Conservation (phyloP, 176 grass and related monocot species). For the Leersia perrieri region DNA sequence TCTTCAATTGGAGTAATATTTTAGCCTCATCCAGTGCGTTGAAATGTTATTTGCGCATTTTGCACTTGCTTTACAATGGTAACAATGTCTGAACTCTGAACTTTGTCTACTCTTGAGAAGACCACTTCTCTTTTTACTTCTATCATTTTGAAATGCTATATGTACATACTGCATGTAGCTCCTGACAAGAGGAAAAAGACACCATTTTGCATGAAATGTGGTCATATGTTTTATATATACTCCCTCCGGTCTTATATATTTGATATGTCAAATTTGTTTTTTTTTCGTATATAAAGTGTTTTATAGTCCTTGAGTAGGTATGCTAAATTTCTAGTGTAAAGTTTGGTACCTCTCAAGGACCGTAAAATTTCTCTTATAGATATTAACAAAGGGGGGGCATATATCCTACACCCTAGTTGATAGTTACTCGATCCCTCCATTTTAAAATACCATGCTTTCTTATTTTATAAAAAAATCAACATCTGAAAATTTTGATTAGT, state of each 20-base stretch:
- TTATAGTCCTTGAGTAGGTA: too few species aligned
- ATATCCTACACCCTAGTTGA: background rate
- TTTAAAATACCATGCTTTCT: too few species aligned
- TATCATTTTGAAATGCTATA: background rate
- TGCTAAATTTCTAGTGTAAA: too few species aligned
- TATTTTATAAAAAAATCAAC: too few species aligned
- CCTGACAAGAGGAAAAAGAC: conserved; percentile 24
- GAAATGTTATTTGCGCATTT: background rate
- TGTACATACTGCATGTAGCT: background rate
- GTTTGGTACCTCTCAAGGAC: too few species aligned
- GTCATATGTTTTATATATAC: too few species aligned
- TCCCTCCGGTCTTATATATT: too few species aligned
- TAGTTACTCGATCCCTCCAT: too few species aligned
- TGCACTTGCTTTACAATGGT: background rate
- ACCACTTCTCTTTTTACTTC: background rate
- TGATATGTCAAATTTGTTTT: too few species aligned
- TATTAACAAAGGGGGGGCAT: background rate
- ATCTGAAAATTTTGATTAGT: too few species aligned
- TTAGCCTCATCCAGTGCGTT: background rate
- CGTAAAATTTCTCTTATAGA: too few species aligned
- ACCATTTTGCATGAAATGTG: conserved; percentile 32
- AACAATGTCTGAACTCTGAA: background rate
- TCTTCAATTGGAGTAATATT: background rate
- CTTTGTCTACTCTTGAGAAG: background rate
- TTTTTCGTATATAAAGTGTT: conserved; percentile 17